These are phyloP conservation scores for Sugiyamaella boreocaroliniensis DNA, from an alignment of 805 yeast genomes.

Conservation along the genomic window DNA sequence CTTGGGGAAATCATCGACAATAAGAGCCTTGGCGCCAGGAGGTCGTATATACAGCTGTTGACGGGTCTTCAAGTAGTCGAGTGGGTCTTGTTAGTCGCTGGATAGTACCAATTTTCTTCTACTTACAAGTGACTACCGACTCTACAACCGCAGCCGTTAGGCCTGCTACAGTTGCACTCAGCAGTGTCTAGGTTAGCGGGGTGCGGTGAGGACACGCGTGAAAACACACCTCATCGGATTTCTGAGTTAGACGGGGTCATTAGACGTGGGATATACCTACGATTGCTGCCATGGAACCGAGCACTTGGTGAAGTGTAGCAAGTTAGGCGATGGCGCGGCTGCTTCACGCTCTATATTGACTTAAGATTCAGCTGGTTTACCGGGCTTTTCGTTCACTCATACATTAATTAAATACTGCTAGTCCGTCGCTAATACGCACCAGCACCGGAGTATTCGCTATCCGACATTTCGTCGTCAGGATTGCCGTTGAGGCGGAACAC, in stretches of 20 bases:
- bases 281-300: not conserved
- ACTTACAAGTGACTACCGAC: slow-evolving; percentile 32
- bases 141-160: slow-evolving; percentile 34
- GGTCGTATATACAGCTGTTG: slow-evolving; percentile 27
- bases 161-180: slow-evolving; percentile 34
- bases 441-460: slow-evolving; percentile 3
- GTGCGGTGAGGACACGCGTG: not conserved
- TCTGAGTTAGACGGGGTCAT: not conserved
- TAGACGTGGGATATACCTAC: not conserved
- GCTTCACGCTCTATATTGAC: too few species aligned
- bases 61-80: slow-evolving; percentile 35
- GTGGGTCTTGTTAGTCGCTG: slow-evolving; percentile 31
- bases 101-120: not conserved
- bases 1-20: slow-evolving; percentile 12
- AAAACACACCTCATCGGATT: slow-evolving; percentile 3
- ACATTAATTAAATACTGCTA: not conserved
- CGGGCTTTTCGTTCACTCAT: not conserved
- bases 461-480: slow-evolving; percentile 4
- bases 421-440: not conserved
- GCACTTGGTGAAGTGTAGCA: not conserved
- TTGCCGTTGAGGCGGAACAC: not conserved
- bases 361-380: too few species aligned
- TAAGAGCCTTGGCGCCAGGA: not conserved
- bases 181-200: slow-evolving; percentile 20
- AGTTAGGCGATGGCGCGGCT: not conserved